These are phyloP conservation scores for Pleurotus ostreatus DNA, from an alignment of 768 basidiomycete genomes.

Conservation along the genomic window DNA sequence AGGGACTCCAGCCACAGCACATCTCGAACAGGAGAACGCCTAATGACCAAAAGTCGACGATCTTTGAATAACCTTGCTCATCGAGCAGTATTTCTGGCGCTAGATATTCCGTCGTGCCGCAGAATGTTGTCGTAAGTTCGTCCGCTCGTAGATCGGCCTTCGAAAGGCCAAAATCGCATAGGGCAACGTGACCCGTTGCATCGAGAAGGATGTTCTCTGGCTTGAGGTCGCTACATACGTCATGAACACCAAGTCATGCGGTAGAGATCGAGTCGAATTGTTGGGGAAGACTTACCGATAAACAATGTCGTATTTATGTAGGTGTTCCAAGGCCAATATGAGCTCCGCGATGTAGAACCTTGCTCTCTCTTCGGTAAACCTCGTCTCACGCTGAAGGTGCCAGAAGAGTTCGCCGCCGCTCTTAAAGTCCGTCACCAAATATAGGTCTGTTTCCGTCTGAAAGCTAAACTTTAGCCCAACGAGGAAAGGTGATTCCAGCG, in stretches of 20 bases:
- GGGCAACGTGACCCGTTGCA: constrained; percentile 95
- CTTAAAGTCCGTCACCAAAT: constrained; percentile 98
- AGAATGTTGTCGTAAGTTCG: constrained; percentile 98
- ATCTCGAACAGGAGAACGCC: constrained; percentile 98
- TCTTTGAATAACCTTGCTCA: constrained; percentile 96
- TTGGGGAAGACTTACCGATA: constrained; percentile 55
- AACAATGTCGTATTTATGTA: constrained; percentile 97
- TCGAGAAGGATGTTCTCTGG: constrained; percentile 98
- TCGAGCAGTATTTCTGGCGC: constrained; percentile 98
- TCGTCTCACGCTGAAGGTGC: constrained; percentile 94
- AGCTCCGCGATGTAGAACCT: constrained; percentile 97
- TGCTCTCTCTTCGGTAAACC: constrained; percentile 91
- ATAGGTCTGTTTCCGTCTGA: constrained; percentile 93
- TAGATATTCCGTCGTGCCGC: constrained; percentile 97
- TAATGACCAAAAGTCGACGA: constrained; percentile 97
- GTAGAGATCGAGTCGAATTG: too few species aligned
- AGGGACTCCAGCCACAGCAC: constrained; percentile 99
- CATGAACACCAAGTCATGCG: too few species aligned
- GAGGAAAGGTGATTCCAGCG: constrained; percentile 91
- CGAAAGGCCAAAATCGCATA: constrained; percentile 97
- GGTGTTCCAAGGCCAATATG: constrained; percentile 89
- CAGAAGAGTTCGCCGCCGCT: constrained; percentile 97
- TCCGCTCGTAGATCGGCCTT: constrained; percentile 92
- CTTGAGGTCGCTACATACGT: constrained; percentile 73
- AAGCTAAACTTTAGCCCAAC: constrained; percentile 98